These are phyloP conservation scores for Pseudonitzschia multiseries DNA, from an alignment of 108 stramenopile species.

Conservation along the genomic window DNA sequence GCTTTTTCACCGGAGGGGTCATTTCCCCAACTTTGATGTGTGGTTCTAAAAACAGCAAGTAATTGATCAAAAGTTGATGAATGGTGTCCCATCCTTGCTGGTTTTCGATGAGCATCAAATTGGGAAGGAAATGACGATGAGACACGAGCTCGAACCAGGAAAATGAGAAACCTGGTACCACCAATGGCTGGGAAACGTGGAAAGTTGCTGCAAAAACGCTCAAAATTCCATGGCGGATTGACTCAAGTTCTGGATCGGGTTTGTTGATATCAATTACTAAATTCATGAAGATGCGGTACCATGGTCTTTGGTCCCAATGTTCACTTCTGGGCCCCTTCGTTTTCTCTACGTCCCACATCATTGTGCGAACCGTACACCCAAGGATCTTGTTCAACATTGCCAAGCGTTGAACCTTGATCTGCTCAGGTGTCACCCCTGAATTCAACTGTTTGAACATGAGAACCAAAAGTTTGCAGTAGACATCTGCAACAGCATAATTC, in stretches of 20 bases:
- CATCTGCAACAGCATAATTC: slow-evolving; percentile 91
- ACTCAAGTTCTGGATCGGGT: slow-evolving; percentile 77
- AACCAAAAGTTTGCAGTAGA: slow-evolving; percentile 89
- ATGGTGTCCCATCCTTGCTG: slow-evolving; percentile 94
- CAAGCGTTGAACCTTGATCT: slow-evolving; percentile 70
- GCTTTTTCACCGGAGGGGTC: slow-evolving; percentile 83
- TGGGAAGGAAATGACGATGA: slow-evolving; percentile 95
- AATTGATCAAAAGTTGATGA: slow-evolving; percentile 94
- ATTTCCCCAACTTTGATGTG: slow-evolving; percentile 82
- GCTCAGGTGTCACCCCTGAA: slow-evolving; percentile 52
- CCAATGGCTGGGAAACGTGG: slow-evolving; percentile 94
- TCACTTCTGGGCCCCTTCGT: slow-evolving; percentile 18
- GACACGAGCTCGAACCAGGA: slow-evolving; percentile 98
- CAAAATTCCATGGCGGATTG: slow-evolving; percentile 72
- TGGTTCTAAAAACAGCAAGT: slow-evolving; percentile 94
- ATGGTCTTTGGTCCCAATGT: slow-evolving; percentile 95
- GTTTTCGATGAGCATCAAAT: slow-evolving; percentile 82
- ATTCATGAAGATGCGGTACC: slow-evolving; percentile 95
- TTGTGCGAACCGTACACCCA: slow-evolving; percentile 70
- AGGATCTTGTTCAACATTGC: slow-evolving; percentile 92
- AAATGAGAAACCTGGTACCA: slow-evolving; percentile 95
- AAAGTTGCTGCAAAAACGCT: slow-evolving; percentile 91
- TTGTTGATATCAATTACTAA: slow-evolving; percentile 91
- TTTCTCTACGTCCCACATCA: slow-evolving; percentile 78
- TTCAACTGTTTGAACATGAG: slow-evolving; percentile 86